A percentile compares a stretch with the other conserved stretches of the same genome.
These are phyloP conservation scores for Eucalyptus caleyi DNA, from an alignment of 345 rosid species.

Conservation along the genomic window DNA sequence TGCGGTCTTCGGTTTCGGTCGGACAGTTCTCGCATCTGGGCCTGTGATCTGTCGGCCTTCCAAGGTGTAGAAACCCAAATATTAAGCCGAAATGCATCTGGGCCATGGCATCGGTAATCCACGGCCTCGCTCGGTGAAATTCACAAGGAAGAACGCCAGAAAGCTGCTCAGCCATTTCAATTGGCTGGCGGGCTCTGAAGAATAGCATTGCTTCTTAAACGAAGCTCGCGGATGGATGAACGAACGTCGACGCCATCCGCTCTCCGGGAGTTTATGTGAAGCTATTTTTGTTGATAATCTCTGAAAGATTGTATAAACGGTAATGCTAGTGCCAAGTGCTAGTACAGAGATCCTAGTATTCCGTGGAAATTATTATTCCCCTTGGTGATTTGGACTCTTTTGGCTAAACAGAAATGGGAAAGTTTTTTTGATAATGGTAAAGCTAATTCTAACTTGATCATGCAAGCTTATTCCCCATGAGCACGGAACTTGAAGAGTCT, in stretches of 20 bases:
- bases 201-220: background rate
- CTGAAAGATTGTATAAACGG: background rate
- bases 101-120: background rate
- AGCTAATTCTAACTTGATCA: background rate
- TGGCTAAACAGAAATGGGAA: background rate
- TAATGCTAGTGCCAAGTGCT: background rate
- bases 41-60: background rate
- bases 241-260: background rate
- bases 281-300: background rate
- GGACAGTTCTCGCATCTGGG: background rate
- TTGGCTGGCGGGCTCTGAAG: background rate
- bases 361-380: background rate
- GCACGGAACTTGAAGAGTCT: rapidly evolving
- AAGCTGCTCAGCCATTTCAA: background rate
- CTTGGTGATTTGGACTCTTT: background rate
- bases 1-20: background rate
- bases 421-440: background rate
- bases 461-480: background rate
- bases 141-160: background rate
- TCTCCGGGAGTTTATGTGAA: background rate
- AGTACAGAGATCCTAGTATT: background rate
- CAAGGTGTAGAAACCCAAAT: background rate
- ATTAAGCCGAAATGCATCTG: background rate
- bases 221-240: background rate
- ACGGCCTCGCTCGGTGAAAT: background rate